Conservation (phyloP, 2,329 filamentous ascomycete genomes). For the Venturia asperata region DNA sequence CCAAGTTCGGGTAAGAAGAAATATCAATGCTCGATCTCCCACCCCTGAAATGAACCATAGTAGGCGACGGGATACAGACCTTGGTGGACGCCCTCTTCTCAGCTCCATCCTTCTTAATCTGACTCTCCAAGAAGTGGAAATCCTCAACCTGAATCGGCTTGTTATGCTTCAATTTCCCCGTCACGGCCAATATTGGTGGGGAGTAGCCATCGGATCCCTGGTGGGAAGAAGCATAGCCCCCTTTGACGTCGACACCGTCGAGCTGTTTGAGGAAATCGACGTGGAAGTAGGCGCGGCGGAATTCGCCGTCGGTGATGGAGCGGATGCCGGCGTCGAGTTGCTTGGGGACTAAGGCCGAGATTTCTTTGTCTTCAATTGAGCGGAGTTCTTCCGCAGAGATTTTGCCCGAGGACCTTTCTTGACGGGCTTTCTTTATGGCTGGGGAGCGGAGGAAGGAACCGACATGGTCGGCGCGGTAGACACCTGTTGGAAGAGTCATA, state of each 20-base stretch:
- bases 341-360: slow-evolving; percentile 57
- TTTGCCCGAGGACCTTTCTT: slow-evolving; percentile 42
- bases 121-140: slow-evolving; percentile 47
- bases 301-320: slow-evolving; percentile 64
- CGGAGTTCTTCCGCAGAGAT: slow-evolving; percentile 41
- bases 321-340: slow-evolving; percentile 58
- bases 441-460: slow-evolving; percentile 63
- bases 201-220: slow-evolving; percentile 44
- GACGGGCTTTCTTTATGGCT: slow-evolving; percentile 52
- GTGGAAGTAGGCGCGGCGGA: slow-evolving; percentile 51
- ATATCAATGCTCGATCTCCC: slow-evolving; percentile 47
- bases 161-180: slow-evolving; percentile 47
- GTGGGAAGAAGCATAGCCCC: slow-evolving; percentile 38
- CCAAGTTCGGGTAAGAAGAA: slow-evolving; percentile 48
- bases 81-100: slow-evolving; percentile 41
- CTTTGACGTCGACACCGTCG: slow-evolving; percentile 47
- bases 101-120: slow-evolving; percentile 34
- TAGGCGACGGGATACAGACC: slow-evolving; percentile 52
- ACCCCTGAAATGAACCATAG: slow-evolving; percentile 55
- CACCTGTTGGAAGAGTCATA: slow-evolving; percentile 35
- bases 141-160: slow-evolving; percentile 51
- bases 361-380: slow-evolving; percentile 57
- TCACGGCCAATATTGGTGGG: slow-evolving; percentile 49
- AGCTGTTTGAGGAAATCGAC: slow-evolving; percentile 52
- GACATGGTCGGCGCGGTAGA: slow-evolving; percentile 61